Evolutionary conservation across 1,284 basidiomycete genomes (phyloP).

Genomic region (Rhodotorula sp.): DNA sequence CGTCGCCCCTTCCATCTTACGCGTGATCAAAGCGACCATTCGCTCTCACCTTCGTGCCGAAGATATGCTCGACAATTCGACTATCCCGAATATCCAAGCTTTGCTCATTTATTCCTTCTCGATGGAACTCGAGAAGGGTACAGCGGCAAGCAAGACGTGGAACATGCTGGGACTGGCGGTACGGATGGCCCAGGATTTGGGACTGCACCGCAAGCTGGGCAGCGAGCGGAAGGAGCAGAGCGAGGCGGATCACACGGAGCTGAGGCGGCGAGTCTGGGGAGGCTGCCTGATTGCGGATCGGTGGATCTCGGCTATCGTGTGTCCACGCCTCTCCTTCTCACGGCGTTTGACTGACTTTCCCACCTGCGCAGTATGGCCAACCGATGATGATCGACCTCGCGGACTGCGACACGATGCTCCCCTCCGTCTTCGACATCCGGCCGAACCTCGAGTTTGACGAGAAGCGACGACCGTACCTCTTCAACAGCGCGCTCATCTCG

Average conservation of each 20-base stretch:
- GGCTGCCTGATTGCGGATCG: constrained; percentile 85
- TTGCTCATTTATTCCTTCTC: constrained; percentile 78
- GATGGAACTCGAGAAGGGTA: constrained; percentile 53
- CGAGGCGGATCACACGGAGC: constrained; percentile 59
- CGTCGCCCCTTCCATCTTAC: constrained; percentile 74
- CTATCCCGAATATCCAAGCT: constrained; percentile 83
- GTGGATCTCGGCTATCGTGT: constrained; percentile 59
- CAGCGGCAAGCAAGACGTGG: constrained; percentile 48
- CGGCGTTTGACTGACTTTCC: not conserved
- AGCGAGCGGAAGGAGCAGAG: constrained; percentile 56
- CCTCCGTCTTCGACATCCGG: constrained; percentile 60
- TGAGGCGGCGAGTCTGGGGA: constrained; percentile 82
- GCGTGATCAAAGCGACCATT: constrained; percentile 80
- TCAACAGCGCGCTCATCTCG: constrained; percentile 60
- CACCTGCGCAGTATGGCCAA: constrained; percentile 67
- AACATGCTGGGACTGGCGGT: constrained; percentile 46
- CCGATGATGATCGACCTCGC: constrained; percentile 88
- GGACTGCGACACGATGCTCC: constrained; percentile 87
- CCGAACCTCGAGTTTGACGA: constrained; percentile 40
- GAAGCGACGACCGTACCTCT: constrained; percentile 39
- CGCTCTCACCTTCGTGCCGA: constrained; percentile 61
- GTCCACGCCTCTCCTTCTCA: constrained; percentile 28
- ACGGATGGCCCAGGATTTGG: constrained; percentile 74
- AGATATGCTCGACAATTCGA: constrained; percentile 82
- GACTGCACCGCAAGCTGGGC: constrained; percentile 65